A percentile compares a stretch with the other conserved stretches of the same genome.
phyloP scores from a whole-genome alignment of 305 asterid species.

The Fraxinus nigra region DNA sequence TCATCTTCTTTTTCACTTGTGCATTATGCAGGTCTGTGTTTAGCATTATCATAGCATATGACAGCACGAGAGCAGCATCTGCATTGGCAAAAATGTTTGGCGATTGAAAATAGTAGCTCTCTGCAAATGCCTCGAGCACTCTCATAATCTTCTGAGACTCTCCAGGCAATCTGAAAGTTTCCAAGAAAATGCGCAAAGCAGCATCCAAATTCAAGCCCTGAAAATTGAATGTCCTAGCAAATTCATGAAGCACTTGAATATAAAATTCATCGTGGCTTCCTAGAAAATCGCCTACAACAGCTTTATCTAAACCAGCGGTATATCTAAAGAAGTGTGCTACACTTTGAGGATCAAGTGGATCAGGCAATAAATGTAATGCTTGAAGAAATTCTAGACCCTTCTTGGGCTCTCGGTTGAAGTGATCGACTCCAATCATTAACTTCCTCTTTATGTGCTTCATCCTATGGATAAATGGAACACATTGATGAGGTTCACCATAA shows the following conservation, averaged over 20 bases:
- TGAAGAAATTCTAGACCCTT: slow-evolving; percentile 84
- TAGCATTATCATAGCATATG: slow-evolving; percentile 86
- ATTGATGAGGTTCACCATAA: slow-evolving; percentile 55
- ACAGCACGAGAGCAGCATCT: slow-evolving; percentile 84
- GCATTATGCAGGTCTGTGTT: slow-evolving; percentile 92
- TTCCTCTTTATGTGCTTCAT: slow-evolving; percentile 73
- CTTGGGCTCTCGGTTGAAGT: slow-evolving; percentile 81
- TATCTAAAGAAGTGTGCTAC: slow-evolving; percentile 82
- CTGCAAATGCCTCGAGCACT: slow-evolving; percentile 93
- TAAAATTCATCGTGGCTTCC: slow-evolving; percentile 88
- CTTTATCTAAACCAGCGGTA: slow-evolving; percentile 77
- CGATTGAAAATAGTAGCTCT: slow-evolving; percentile 79
- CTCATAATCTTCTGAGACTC: slow-evolving; percentile 97
- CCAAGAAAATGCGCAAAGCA: slow-evolving; percentile 85
- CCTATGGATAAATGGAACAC: slow-evolving; percentile 79
- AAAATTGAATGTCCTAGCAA: slow-evolving; percentile 78
- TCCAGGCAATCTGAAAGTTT: slow-evolving; percentile 88
- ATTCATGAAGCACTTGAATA: slow-evolving; percentile 81
- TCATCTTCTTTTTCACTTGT: slow-evolving; percentile 98
- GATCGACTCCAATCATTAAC: slow-evolving; percentile 81
- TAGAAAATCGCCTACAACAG: slow-evolving; percentile 73
- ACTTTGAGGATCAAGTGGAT: slow-evolving; percentile 60
- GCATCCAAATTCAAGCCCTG: slow-evolving; percentile 71
- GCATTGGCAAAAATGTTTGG: slow-evolving; percentile 70
- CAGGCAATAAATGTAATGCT: slow-evolving; percentile 67